phyloP scores from a whole-genome alignment of 2,329 filamentous ascomycete genomes.

The Paracorniculantispora psalliotae region DNA sequence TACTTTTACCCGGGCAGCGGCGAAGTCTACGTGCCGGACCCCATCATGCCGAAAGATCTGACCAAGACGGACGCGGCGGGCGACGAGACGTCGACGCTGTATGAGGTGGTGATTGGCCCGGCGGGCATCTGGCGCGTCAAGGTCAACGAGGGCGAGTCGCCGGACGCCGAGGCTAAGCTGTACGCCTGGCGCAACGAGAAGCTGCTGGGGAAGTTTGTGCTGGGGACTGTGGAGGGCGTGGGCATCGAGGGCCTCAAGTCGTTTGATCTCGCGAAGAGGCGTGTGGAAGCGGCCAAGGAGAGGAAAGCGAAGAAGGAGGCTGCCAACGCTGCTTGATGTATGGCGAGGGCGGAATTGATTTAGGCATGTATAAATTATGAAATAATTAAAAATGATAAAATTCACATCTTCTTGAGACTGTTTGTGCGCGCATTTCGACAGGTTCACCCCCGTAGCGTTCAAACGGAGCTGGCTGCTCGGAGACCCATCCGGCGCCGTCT shows the following conservation, averaged over 20 bases:
- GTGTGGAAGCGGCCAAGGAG: background rate
- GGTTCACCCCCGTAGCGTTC: no score
- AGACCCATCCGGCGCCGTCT: no score
- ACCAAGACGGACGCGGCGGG: background rate
- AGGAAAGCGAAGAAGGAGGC: background rate
- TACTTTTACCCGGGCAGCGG: background rate
- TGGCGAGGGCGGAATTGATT: no score
- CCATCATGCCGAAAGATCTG: background rate
- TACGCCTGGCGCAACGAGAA: background rate
- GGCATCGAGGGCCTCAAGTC: slow-evolving; percentile 1
- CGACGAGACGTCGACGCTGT: background rate
- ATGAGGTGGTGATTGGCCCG: background rate
- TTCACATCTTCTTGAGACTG: no score
- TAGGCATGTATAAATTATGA: no score
- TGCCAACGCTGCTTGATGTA: no score
- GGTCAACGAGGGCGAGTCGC: slow-evolving; percentile 2
- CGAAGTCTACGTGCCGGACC: background rate
- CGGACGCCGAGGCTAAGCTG: background rate
- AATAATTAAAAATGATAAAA: no score
- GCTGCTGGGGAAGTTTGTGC: background rate
- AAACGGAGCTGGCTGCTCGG: no score
- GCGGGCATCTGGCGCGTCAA: background rate
- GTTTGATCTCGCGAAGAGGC: background rate
- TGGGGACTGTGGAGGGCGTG: background rate
- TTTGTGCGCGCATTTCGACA: no score